Evolutionary conservation across 139 green algal genomes (phyloP).

Genomic region (Pleodorina starrii): DNA sequence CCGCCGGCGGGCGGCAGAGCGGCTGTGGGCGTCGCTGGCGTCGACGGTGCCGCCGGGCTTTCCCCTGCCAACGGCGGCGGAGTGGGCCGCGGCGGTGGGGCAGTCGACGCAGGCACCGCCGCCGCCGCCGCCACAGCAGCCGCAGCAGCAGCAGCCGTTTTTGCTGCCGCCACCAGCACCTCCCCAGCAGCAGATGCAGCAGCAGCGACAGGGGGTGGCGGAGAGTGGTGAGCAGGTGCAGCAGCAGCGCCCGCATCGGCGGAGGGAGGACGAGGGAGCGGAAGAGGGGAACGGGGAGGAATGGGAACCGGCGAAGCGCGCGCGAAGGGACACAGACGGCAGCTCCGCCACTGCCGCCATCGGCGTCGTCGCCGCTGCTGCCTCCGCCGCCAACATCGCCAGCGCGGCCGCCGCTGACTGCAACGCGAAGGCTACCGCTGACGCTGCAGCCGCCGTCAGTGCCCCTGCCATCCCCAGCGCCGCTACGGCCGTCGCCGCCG

Average conservation of each 20-base stretch:
- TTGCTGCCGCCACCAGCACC: neutral
- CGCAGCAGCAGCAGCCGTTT: neutral
- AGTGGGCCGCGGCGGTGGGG: constrained; percentile 11
- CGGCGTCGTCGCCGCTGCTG: no score
- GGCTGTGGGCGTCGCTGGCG: neutral
- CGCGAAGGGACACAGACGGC: neutral
- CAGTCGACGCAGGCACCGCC: neutral
- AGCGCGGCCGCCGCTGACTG: no score
- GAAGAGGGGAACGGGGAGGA: neutral
- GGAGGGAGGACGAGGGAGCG: neutral
- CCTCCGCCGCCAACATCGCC: no score
- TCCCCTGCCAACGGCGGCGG: neutral
- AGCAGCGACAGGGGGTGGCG: neutral
- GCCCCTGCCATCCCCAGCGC: no score
- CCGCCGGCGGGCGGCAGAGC: neutral
- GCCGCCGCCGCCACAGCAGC: neutral
- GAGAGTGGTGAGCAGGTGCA: neutral
- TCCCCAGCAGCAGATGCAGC: neutral
- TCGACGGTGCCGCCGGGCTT: neutral
- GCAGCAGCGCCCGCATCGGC: neutral
- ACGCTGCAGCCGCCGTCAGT: no score
- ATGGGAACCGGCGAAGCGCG: neutral
- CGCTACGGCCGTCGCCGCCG: no score
- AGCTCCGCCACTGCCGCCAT: neutral
- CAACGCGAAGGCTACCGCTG: no score